Percentiles rank a stretch among this genome's conserved stretches.
Evolutionary conservation across 768 basidiomycete species (phyloP).

Genomic region (Rhodosporidiobolus sp.): DNA sequence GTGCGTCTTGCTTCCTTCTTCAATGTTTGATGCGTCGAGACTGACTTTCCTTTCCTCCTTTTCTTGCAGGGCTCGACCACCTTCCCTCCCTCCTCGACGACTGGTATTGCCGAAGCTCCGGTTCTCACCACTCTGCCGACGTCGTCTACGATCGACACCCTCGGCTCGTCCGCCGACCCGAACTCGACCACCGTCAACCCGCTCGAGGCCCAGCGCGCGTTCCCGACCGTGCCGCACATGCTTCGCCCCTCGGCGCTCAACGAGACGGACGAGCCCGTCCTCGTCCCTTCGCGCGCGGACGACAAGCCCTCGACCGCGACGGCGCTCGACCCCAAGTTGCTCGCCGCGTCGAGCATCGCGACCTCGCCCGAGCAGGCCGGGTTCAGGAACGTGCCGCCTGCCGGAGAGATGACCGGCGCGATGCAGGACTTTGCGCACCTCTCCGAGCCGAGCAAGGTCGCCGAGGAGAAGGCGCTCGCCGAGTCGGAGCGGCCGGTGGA

Average conservation of each 20-base stretch:
- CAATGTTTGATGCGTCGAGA: too few species aligned
- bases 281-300: neutral
- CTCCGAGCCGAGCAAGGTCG: neutral
- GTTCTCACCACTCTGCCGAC: neutral
- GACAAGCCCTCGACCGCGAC: neutral
- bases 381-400: neutral
- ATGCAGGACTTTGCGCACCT: conserved; percentile 31
- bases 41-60: conserved; percentile 5
- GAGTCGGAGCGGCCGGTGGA: neutral
- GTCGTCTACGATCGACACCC: neutral
- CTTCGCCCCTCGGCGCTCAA: neutral
- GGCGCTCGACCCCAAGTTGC: conserved; percentile 19
- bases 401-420: conserved; percentile 5
- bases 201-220: conserved; percentile 8
- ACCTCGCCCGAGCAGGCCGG: conserved; percentile 25
- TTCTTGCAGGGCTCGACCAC: neutral
- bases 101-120: neutral
- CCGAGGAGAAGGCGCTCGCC: neutral
- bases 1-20: neutral
- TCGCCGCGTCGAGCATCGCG: neutral
- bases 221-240: conserved; percentile 12
- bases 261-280: conserved; percentile 5
- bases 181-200: neutral
- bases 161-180: neutral
- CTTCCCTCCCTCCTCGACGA: neutral